A percentile compares a stretch with the other conserved stretches of the same genome.
These are phyloP conservation scores for Raddia guianensis DNA, from an alignment of 176 grass and related monocot species.

Conservation along the genomic window DNA sequence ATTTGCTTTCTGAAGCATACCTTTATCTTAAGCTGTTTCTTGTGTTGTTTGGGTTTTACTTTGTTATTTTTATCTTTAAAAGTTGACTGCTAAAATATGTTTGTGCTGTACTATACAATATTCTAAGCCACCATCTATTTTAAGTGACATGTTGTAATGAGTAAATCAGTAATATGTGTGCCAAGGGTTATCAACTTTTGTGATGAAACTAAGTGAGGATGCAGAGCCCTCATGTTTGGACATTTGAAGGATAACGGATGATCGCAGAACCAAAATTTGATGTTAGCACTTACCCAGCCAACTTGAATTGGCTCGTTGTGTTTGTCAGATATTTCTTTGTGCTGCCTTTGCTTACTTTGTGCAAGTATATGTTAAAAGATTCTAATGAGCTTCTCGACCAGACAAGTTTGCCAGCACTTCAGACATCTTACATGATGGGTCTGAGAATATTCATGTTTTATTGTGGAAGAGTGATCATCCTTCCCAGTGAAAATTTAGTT, in stretches of 20 bases:
- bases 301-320: background rate
- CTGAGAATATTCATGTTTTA: constrained; percentile 18
- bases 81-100: background rate
- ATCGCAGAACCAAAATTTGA: constrained; percentile 1
- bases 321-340: constrained; percentile 21
- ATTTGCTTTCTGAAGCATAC: background rate
- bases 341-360: background rate
- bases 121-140: constrained; percentile 1
- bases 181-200: background rate
- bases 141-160: background rate
- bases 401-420: constrained; percentile 30
- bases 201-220: background rate
- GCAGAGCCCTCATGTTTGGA: background rate
- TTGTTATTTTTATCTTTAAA: background rate
- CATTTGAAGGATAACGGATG: constrained; percentile 28
- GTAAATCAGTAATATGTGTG: background rate
- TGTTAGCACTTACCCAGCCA: background rate
- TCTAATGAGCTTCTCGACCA: constrained; percentile 1
- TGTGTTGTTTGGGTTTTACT: background rate
- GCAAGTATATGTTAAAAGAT: background rate
- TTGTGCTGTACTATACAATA: background rate
- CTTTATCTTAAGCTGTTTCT: background rate
- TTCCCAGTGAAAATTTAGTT: background rate
- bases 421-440: constrained; percentile 27
- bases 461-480: constrained; percentile 1